These are phyloP conservation scores for Silene vulgaris DNA, from an alignment of 179 eudicot genomes.

Conservation along the genomic window DNA sequence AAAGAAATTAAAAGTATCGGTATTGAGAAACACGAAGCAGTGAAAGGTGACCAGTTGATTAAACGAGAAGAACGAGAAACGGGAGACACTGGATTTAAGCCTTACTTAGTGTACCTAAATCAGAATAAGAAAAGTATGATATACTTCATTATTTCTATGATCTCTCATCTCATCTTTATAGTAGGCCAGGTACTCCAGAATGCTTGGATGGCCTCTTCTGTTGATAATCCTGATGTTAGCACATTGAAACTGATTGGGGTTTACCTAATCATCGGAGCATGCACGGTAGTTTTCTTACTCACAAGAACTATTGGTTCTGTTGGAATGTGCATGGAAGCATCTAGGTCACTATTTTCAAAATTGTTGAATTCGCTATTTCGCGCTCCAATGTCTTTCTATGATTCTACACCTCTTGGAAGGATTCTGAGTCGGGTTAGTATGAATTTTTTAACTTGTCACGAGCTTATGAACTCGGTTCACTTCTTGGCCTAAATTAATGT, in stretches of 20 bases:
- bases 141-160: constrained; percentile 37
- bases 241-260: constrained; percentile 50
- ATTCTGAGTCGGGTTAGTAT: constrained; percentile 53
- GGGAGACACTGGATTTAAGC: constrained; percentile 69
- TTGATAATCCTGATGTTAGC: constrained; percentile 49
- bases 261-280: constrained; percentile 53
- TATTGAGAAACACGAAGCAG: constrained; percentile 24
- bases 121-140: constrained; percentile 48
- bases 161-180: constrained; percentile 46
- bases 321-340: constrained; percentile 51
- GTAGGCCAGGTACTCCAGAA: constrained; percentile 54
- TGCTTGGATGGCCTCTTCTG: constrained; percentile 76
- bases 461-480: not conserved
- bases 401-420: constrained; percentile 69
- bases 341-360: constrained; percentile 55
- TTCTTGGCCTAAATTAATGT: not conserved
- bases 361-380: constrained; percentile 62
- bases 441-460: not conserved
- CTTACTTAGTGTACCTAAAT: constrained; percentile 56
- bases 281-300: constrained; percentile 42
- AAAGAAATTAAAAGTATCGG: constrained; percentile 37
- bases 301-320: constrained; percentile 42
- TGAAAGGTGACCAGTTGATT: constrained; percentile 49
- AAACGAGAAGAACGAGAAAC: constrained; percentile 68
- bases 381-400: constrained; percentile 75